Evolutionary conservation across 495 filamentous ascomycete genomes (phyloP).

Genomic region (Penicillium diatomitis): DNA sequence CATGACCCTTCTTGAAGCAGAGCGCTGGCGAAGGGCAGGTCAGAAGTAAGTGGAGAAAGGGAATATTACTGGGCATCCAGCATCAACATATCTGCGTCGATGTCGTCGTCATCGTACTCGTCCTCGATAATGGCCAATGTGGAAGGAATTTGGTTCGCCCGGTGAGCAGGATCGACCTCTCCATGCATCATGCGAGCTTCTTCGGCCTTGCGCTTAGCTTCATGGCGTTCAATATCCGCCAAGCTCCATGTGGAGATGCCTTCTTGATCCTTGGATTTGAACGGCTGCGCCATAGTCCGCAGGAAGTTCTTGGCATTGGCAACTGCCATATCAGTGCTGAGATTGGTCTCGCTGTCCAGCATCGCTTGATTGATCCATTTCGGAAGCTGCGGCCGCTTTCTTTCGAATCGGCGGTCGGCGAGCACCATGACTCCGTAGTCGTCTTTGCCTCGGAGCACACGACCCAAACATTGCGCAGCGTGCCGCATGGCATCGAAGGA

Average conservation of each 20-base stretch:
- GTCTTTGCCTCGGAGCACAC: constrained; percentile 92
- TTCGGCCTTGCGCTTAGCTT: constrained; percentile 59
- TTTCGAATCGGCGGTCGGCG: constrained; percentile 82
- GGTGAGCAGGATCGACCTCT: constrained; percentile 17
- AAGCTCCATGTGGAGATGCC: constrained; percentile 88
- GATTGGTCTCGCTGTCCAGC: constrained; percentile 69
- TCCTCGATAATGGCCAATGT: constrained; percentile 20
- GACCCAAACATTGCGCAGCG: constrained; percentile 91
- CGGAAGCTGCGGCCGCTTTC: constrained; percentile 82
- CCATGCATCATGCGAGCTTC: constrained; percentile 46
- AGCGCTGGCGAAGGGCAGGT: constrained; percentile 5
- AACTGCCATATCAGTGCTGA: constrained; percentile 95
- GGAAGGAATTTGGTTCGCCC: constrained; percentile 15
- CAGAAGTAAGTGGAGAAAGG: constrained; percentile 2
- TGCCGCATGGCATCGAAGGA: constrained; percentile 99
- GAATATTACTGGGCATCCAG: constrained; percentile 45
- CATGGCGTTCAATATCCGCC: constrained; percentile 62
- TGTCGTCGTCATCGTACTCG: constrained; percentile 50
- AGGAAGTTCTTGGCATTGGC: constrained; percentile 82
- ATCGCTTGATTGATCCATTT: constrained; percentile 96
- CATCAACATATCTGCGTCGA: constrained; percentile 52
- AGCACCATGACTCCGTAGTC: constrained; percentile 99
- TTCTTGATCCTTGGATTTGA: constrained; percentile 72
- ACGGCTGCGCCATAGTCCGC: constrained; percentile 82
- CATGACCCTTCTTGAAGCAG: neutral